Conservation (phyloP, 441 rosid genomes). For the Croton laevigatus region DNA sequence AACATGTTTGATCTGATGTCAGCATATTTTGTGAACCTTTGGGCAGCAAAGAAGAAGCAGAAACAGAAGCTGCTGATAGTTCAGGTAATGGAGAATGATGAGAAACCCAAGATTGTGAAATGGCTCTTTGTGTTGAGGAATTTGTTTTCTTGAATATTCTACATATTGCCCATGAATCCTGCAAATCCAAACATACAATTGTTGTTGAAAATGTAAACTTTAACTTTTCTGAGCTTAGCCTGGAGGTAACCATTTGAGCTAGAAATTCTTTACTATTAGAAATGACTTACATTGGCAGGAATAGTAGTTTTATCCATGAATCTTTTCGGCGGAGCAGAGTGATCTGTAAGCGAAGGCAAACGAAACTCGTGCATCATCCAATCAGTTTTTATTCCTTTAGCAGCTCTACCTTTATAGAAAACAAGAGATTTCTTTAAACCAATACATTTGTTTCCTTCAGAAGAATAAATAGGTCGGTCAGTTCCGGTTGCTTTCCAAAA, state of each 20-base stretch:
- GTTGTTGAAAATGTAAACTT: not conserved
- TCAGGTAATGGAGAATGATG: conserved; percentile 32
- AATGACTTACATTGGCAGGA: conserved; percentile 56
- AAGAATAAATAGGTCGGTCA: conserved; percentile 43
- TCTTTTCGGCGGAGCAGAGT: conserved; percentile 42
- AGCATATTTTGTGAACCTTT: conserved; percentile 28
- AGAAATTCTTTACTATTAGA: no score
- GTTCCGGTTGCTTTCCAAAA: conserved; percentile 70
- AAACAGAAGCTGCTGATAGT: conserved; percentile 16
- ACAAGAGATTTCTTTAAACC: conserved; percentile 61
- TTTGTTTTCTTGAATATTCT: conserved; percentile 85
- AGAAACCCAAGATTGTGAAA: conserved; percentile 68
- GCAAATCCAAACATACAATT: conserved; percentile 18
- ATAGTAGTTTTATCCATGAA: conserved; percentile 54
- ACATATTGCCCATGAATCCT: conserved; percentile 95
- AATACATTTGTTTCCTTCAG: conserved; percentile 34
- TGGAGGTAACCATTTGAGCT: no score
- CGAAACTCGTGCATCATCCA: conserved; percentile 99
- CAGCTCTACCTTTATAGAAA: conserved; percentile 51
- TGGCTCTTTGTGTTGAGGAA: conserved; percentile 62
- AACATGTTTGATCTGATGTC: conserved; percentile 27
- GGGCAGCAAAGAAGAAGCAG: conserved; percentile 26
- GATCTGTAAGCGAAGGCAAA: conserved; percentile 61
- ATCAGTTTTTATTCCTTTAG: conserved; percentile 90
- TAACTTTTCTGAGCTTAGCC: no score